Evolutionary conservation across 176 grass and related monocot species (phyloP), one percentile per base, ranked within the genome.

Genomic region (Miscanthus lutarioriparius): DNA sequence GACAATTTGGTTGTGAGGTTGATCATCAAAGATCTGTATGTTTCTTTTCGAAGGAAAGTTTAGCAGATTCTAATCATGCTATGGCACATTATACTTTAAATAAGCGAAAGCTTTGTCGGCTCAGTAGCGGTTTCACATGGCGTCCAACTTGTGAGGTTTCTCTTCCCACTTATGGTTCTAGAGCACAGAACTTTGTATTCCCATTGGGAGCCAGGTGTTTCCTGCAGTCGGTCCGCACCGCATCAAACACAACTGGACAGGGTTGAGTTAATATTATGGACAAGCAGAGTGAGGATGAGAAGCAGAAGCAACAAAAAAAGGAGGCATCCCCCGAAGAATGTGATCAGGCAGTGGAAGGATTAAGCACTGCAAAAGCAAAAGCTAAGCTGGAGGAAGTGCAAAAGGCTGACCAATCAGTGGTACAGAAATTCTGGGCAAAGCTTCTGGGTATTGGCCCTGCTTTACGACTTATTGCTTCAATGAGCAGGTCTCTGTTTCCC

Each of bases 331-430:
- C 96, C 4, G 93, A 98, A 88, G 85, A 98, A 83, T 98, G 92
- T 78, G 93, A 98, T 82, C 93, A 95, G 74, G 93, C 96, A 27
- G 91, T 98, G 22, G 93, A 98, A 94, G 93, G 89, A 33, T 82
- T 93, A 56, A 95, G 91, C 80, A 88, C 87, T 64, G 93, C 92
- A 83, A 98, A 93, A 86, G 92, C 87, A 12, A 94, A 94, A 87
- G 89, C 91, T 45, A 98, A 92, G 54, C 81, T 88, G 77, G 83
- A 95, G 53, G 93, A 94, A 77, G 77, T 85, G 72, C 87, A 85
- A 51, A 95, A 95, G 67, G 61, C 67, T 75, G 80, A 86, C 47
- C 80, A 92, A 44, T 90, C 93, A 53, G 66, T 92, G 36, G 70
- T 86, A 72, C 77, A 89, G 6, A 91, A 89, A 77, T 73, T 98